phyloP scores from a whole-genome alignment of 1,284 basidiomycete species.

The Sanguinoderma infundibulare region DNA sequence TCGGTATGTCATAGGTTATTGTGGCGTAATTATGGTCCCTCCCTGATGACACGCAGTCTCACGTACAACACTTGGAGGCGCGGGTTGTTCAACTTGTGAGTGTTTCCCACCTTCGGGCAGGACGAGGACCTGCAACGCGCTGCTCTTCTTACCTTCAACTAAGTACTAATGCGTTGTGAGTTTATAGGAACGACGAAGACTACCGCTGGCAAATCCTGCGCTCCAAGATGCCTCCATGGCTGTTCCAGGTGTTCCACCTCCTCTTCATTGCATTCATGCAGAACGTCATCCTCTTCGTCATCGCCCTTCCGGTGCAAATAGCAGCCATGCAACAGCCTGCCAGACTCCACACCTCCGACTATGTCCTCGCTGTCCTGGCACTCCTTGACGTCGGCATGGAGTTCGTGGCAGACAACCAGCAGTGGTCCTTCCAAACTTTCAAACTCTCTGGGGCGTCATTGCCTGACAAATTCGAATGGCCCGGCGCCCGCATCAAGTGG shows the following conservation, averaged over 20 bases:
- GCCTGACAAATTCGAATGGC: constrained; percentile 59
- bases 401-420: constrained; percentile 89
- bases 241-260: constrained; percentile 85
- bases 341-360: constrained; percentile 65
- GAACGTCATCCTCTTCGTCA: constrained; percentile 79
- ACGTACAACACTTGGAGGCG: constrained; percentile 86
- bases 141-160: neutral
- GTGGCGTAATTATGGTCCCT: neutral
- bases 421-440: constrained; percentile 83
- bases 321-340: constrained; percentile 60
- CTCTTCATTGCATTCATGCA: constrained; percentile 82
- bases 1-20: constrained; percentile 40
- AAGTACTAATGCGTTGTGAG: neutral
- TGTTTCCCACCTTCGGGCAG: constrained; percentile 8
- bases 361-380: constrained; percentile 61
- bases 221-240: constrained; percentile 61
- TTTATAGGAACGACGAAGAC: constrained; percentile 77
- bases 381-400: constrained; percentile 69
- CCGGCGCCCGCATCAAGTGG: constrained; percentile 65
- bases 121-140: neutral
- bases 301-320: constrained; percentile 65
- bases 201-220: constrained; percentile 90
- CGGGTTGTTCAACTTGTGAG: constrained; percentile 79
- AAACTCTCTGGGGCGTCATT: constrained; percentile 63
- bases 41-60: constrained; percentile 48